phyloP scores from a whole-genome alignment of 176 grass and related monocot species.

The Echinochloa phyllopogon region DNA sequence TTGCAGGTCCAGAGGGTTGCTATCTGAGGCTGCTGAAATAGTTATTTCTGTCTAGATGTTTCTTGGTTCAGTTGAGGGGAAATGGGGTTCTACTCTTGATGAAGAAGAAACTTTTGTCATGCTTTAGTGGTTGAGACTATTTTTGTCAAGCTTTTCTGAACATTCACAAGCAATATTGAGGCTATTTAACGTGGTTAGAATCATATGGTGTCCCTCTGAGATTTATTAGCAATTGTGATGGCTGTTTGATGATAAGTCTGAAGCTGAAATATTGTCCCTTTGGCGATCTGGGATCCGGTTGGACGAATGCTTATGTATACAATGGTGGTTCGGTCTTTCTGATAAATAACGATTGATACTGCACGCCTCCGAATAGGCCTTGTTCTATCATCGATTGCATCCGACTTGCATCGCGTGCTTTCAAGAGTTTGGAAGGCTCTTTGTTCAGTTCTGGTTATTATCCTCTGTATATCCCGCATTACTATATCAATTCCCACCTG shows the following conservation, averaged over 20 bases:
- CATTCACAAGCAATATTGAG: constrained; percentile 18
- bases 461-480: not conserved
- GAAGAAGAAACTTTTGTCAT: constrained; percentile 45
- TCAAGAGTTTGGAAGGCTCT: not conserved
- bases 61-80: constrained; percentile 12
- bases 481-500: not conserved
- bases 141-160: constrained; percentile 40
- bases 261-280: not conserved
- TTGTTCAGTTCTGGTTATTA: not conserved
- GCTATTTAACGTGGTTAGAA: constrained; percentile 40
- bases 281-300: not conserved
- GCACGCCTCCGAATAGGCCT: too few relatives aligned
- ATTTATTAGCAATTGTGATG: not conserved
- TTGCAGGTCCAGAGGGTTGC: constrained; percentile 36
- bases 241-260: not conserved
- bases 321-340: not conserved
- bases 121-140: constrained; percentile 34
- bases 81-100: constrained; percentile 6
- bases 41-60: constrained; percentile 36
- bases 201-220: not conserved
- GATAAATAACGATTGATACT: not conserved
- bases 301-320: too few relatives aligned
- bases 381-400: too few relatives aligned
- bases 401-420: not conserved
- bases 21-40: constrained; percentile 38